These are phyloP conservation scores for Discostella pseudostelligera DNA, from an alignment of 108 stramenopile species.

Conservation along the genomic window DNA sequence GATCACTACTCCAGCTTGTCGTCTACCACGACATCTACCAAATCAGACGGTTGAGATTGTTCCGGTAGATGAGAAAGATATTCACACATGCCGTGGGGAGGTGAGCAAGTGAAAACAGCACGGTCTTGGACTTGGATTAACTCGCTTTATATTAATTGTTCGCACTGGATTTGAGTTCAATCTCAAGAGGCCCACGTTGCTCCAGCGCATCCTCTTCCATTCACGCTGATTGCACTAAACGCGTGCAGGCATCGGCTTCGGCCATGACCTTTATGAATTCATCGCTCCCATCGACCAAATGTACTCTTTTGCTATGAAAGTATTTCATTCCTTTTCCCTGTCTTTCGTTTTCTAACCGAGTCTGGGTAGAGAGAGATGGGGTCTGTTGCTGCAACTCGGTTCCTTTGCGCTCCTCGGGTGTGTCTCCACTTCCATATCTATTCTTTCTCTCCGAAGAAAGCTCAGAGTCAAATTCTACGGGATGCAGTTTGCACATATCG, in stretches of 20 bases:
- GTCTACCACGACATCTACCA: no score
- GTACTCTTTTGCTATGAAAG: slow-evolving; percentile 61
- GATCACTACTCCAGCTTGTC: no score
- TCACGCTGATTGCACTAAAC: slow-evolving; percentile 27
- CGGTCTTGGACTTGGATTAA: no score
- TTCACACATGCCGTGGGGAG: no score
- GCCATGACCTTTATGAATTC: slow-evolving; percentile 50
- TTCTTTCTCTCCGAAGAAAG: slow-evolving; percentile 17
- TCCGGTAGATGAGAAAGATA: no score
- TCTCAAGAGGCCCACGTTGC: no score
- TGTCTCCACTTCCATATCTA: neutral
- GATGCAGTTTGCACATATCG: slow-evolving; percentile 53
- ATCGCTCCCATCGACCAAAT: slow-evolving; percentile 44
- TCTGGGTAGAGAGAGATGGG: slow-evolving; percentile 42
- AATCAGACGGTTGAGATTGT: no score
- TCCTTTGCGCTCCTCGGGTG: neutral
- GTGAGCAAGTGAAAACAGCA: no score
- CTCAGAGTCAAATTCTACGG: slow-evolving; percentile 59
- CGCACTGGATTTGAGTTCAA: no score
- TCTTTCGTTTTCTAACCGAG: slow-evolving; percentile 57
- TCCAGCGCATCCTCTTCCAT: no score
- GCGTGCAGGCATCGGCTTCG: slow-evolving; percentile 65
- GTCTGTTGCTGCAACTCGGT: neutral
- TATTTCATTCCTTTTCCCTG: slow-evolving; percentile 87
- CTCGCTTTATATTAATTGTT: no score